Percentiles rank a stretch among this genome's conserved stretches.
phyloP scores from a whole-genome alignment of 495 filamentous ascomycete genomes.

The Penicillium atrosanguineum region DNA sequence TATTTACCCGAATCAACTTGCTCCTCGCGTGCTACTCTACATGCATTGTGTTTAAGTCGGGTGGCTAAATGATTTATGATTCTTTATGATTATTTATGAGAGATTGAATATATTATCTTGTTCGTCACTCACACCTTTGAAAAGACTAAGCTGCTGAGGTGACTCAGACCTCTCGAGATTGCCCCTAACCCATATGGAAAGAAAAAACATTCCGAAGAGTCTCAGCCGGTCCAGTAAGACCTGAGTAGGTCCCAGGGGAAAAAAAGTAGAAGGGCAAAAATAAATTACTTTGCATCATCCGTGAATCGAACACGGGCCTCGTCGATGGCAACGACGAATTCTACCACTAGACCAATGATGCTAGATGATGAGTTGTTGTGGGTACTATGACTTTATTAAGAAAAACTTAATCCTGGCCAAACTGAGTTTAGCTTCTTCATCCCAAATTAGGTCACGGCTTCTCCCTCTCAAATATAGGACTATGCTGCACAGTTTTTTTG shows the following conservation, averaged over 20 bases:
- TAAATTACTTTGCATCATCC: constrained; percentile 42
- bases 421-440: neutral
- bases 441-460: neutral
- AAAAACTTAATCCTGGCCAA: neutral
- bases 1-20: neutral
- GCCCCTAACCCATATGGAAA: too few species aligned
- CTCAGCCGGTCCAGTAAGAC: neutral
- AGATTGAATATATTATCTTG: neutral
- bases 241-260: neutral
- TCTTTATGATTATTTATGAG: neutral
- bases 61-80: neutral
- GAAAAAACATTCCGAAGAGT: neutral
- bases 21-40: neutral
- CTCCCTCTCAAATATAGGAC: neutral
- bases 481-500: neutral
- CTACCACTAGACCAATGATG: constrained; percentile 60
- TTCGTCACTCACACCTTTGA: neutral
- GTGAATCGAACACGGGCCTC: constrained; percentile 60
- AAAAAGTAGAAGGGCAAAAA: constrained; percentile 7
- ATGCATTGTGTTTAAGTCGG: neutral
- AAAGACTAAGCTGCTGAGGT: too few species aligned
- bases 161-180: too few species aligned
- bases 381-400: neutral
- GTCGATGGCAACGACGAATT: constrained; percentile 61
- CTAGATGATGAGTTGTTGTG: constrained; percentile 21